A percentile compares a stretch with the other conserved stretches of the same genome.
phyloP scores from a whole-genome alignment of 257 asterid species.

The Solanum chiquidenum region DNA sequence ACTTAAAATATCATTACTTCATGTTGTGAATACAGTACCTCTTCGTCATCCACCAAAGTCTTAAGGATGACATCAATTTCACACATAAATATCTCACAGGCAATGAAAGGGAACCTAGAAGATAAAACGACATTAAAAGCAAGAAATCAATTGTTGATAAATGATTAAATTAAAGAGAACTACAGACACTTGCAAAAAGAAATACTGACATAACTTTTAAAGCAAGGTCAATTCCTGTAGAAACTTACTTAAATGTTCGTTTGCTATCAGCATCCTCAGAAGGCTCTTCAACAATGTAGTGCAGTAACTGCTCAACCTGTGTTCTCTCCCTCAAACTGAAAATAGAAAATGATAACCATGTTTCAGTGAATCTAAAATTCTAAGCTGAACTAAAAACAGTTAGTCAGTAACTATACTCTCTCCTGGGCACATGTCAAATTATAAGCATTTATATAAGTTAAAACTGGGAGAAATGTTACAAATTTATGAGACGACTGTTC shows the following conservation, averaged over 20 bases:
- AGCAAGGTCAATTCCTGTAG: neutral
- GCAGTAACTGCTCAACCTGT: conserved; percentile 85
- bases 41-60: conserved; percentile 91
- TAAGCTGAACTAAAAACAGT: neutral
- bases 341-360: conserved; percentile 1
- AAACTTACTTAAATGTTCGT: conserved; percentile 74
- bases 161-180: neutral
- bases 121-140: conserved; percentile 6
- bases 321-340: conserved; percentile 87
- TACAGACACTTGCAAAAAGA: neutral
- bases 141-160: conserved; percentile 1
- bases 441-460: neutral
- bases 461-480: conserved; percentile 29
- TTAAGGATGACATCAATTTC: conserved; percentile 96
- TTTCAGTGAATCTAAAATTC: neutral
- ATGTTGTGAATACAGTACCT: conserved; percentile 35
- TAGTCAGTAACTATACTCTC: neutral
- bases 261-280: conserved; percentile 83
- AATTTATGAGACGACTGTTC: conserved; percentile 92
- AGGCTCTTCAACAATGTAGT: conserved; percentile 74
- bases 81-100: conserved; percentile 93
- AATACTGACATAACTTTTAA: neutral
- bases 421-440: neutral
- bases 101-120: conserved; percentile 89
- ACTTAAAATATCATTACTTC: neutral